These are phyloP conservation scores for Barbatosphaeria neglecta DNA, from an alignment of 495 filamentous ascomycete species.

Conservation along the genomic window DNA sequence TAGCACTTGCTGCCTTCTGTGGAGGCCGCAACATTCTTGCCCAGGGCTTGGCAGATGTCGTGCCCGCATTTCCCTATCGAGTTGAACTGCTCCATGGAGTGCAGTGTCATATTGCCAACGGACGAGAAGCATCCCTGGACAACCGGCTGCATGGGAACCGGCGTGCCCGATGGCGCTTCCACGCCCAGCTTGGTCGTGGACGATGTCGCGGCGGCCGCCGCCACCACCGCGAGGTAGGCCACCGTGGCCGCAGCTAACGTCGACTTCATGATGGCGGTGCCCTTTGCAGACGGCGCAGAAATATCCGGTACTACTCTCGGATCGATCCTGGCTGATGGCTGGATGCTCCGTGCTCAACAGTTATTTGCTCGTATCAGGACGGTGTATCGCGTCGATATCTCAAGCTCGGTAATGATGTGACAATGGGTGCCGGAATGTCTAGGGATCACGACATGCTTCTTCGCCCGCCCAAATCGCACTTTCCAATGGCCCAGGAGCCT, in stretches of 20 bases:
- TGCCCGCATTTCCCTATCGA: slow-evolving; percentile 6
- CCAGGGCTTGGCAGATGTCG: slow-evolving; percentile 1
- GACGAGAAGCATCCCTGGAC: slow-evolving; percentile 20
- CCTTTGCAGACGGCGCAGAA: no score
- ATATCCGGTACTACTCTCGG: not conserved
- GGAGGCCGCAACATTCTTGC: slow-evolving; percentile 7
- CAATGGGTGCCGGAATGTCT: not conserved
- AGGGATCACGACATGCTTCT: not conserved
- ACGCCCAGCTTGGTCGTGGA: not conserved
- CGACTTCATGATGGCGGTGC: not conserved
- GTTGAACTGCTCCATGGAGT: slow-evolving; percentile 6
- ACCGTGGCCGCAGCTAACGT: not conserved
- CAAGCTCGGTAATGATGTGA: not conserved
- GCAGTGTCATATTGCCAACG: slow-evolving; percentile 9
- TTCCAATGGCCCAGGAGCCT: not conserved
- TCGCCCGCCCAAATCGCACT: not conserved
- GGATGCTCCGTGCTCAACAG: no score
- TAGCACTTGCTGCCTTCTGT: slow-evolving; percentile 33
- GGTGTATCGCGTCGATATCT: not conserved
- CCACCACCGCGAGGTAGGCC: not conserved
- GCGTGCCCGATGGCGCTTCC: not conserved
- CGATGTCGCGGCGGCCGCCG: not conserved
- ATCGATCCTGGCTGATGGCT: no score
- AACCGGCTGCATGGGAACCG: not conserved
- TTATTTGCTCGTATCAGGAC: no score